Conservation (phyloP, 2,329 filamentous ascomycete genomes). For the Trichophyton simii region DNA sequence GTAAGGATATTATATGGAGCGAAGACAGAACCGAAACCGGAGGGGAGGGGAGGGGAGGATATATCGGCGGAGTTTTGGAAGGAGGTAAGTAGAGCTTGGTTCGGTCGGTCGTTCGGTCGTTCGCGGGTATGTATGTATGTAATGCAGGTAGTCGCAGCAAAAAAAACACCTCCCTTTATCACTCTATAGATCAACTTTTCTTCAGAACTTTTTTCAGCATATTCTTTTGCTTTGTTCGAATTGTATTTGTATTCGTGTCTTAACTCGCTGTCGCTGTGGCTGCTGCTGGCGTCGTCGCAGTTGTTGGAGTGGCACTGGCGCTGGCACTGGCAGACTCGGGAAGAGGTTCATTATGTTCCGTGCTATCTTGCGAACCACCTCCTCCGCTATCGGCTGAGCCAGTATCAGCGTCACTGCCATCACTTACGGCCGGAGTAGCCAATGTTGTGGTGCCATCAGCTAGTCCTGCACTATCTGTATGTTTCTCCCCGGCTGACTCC, state of each 20-base stretch:
- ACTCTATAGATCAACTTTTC: too few species aligned
- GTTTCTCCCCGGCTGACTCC: neutral
- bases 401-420: neutral
- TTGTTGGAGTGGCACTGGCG: neutral
- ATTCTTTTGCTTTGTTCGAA: neutral
- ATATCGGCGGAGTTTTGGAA: too few species aligned
- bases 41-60: neutral
- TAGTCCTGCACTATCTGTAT: neutral
- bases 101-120: too few species aligned
- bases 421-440: neutral
- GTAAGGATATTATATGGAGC: neutral
- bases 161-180: too few species aligned
- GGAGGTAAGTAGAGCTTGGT: too few species aligned
- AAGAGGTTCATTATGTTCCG: too few species aligned
- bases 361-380: neutral
- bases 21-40: neutral
- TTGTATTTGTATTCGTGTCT: neutral
- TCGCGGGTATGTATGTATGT: too few species aligned
- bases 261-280: neutral
- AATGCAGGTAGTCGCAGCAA: too few species aligned
- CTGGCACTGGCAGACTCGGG: neutral
- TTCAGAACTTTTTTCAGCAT: neutral
- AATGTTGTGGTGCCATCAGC: neutral
- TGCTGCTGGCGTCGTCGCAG: neutral
- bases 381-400: neutral